Base-by-base conservation (phyloP, 1,284 basidiomycete genomes). In the Xerocomus minutiporus region DNA sequence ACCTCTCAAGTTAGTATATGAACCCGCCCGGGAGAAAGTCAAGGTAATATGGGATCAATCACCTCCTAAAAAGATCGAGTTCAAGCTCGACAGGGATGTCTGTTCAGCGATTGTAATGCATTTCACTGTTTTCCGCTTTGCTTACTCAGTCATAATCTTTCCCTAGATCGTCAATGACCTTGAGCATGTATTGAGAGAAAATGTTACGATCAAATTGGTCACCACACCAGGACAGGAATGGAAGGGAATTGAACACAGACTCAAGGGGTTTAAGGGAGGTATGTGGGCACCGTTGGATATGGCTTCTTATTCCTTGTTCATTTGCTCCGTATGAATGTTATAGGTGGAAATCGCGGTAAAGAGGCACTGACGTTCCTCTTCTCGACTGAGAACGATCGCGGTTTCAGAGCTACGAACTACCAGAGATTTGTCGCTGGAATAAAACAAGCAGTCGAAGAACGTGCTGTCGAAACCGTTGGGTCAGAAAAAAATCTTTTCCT, bases 131-230 rank as follows among this genome's bases (percentile, higher is more conserved):
- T 15, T 32, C 45, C 4, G 4, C 44, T 48, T 32, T 20, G 12
- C 31, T 31, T 20, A 20, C 47, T 55, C 11, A 55, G 1, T 35
- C 5, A 42, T 45, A 17, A 50, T 41, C 4, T 15, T 28, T 39
- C 32, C 12, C 28, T 36, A 68, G 66, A 39, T 70, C 31, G 69
- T 70, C 29, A 58, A 58, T 13, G 53, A 70, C 20, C 1, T 0
- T 0, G 13, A 26, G 0, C 5, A 3, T 4, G 39, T 48, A 28
- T 48, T 68, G 47, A 56, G 23, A 41, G 43, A 53, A 12, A 48
- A 65, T 44, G 46, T 66, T 11, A 53, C 71, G n/a, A 42, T 71
- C 32, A 56, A 57, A 41, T 62, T 71, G 31, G 11, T 0, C 4
- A 51, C 62, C 26, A 35, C 13, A 9, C 4, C 12, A 11, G 51